phyloP scores from a whole-genome alignment of 1,284 basidiomycete genomes.

The Trichosporon sp. region DNA sequence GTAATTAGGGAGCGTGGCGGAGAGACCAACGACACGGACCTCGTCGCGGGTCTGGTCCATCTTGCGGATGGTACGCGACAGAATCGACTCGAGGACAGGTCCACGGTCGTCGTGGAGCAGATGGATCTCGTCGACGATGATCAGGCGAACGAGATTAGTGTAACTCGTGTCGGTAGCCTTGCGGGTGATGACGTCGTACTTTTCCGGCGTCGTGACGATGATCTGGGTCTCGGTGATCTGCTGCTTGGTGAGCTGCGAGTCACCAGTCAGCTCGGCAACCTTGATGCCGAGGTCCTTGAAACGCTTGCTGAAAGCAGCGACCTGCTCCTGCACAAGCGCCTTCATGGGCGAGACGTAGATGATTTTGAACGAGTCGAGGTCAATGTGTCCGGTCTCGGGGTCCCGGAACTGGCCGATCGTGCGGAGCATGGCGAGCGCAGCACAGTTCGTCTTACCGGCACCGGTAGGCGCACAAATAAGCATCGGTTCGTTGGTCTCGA shows the following conservation, averaged over 20 bases:
- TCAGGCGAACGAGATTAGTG: constrained; percentile 92
- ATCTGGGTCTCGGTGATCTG: constrained; percentile 98
- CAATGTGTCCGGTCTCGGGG: constrained; percentile 78
- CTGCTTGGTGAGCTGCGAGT: constrained; percentile 96
- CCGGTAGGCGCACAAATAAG: constrained; percentile 97
- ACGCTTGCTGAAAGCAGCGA: constrained; percentile 86
- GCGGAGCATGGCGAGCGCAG: constrained; percentile 89
- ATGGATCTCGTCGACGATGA: constrained; percentile 99
- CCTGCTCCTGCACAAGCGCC: constrained; percentile 95
- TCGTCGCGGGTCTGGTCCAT: constrained; percentile 95
- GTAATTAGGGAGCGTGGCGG: constrained; percentile 96
- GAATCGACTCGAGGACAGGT: constrained; percentile 90
- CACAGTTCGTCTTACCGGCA: constrained; percentile 99
- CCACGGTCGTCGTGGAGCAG: constrained; percentile 97
- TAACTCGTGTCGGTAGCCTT: constrained; percentile 97
- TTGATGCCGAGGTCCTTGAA: constrained; percentile 80
- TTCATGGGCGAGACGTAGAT: constrained; percentile 99
- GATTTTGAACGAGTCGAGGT: constrained; percentile 91
- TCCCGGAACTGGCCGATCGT: constrained; percentile 84
- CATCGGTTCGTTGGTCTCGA: constrained; percentile 91
- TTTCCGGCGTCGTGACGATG: constrained; percentile 98
- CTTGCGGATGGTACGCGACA: constrained; percentile 86
- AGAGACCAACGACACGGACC: constrained; percentile 91
- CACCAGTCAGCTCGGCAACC: constrained; percentile 94
- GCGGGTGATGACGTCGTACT: constrained; percentile 99